Evolutionary conservation across 2,329 filamentous ascomycete species (phyloP), one percentile per base, ranked within the genome.

Genomic region (Sarocladiaceae sp.): DNA sequence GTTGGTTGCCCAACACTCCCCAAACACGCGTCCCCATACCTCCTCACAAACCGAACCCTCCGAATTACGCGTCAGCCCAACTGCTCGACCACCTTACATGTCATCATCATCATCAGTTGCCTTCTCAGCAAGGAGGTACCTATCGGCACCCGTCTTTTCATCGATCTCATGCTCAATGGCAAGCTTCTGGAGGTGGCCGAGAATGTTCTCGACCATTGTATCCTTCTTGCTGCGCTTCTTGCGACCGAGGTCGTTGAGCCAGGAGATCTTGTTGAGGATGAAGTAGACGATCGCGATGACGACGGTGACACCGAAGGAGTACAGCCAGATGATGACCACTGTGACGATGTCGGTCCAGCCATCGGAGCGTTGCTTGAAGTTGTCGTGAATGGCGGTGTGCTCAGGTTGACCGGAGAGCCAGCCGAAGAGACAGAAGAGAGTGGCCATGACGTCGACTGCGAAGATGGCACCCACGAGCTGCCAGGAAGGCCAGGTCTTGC

Each of bases 381-480:
- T 47, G 49, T 66, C 67, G 0, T 52, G 57, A 39, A 64, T 71
- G 57, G 59, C 66, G 42, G 59, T 66, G 54, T 53, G 52, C 59
- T 65, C 64, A 44, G 66, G 69, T 46, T 71, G 69, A 54, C 82
- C 83, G 39, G 78, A 79, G 60, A 90, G 73, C 86, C 86, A 90
- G 54, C 87, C 87, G 72, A 90, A 90, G 64, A 88, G 69, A 70
- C 78, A 82, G 79, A 90, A 90, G 63, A 90, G 74, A 53, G 86
- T 89, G 33, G 87, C 82, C 25, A 90, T 69, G 50, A 82, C 78
- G 66, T 90, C 87, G 63, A 90, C 87, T 66, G 80, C 76, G 59
- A 87, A 73, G 67, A 90, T 90, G 60, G 87, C 87, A 57, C 73
- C 75, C 55, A 90, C 77, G 51, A 90, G 75, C 71, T 90, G 86